A percentile compares a stretch with the other conserved stretches of the same genome.
Evolutionary conservation across 179 eudicot species (phyloP).

Genomic region (Carnegiea gigantea): DNA sequence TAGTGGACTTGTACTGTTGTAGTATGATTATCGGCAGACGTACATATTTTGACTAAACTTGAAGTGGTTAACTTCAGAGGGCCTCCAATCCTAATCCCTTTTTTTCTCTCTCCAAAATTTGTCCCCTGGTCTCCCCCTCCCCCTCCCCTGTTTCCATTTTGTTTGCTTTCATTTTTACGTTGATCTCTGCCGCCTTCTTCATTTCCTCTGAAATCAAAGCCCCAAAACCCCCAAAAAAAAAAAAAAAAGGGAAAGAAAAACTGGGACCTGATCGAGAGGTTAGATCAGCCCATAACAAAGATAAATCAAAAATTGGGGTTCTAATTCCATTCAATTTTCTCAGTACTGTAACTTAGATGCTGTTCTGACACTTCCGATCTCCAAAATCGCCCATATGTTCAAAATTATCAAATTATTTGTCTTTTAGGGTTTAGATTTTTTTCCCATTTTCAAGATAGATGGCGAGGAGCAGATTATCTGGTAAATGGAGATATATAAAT

Average conservation of each 20-base stretch:
- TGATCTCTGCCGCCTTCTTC: background rate
- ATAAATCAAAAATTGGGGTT: background rate
- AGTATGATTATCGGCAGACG: background rate
- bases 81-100: background rate
- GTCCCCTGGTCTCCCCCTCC: no score
- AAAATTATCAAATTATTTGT: background rate
- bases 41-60: no score
- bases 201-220: background rate
- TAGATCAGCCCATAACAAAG: background rate
- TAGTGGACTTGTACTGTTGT: background rate
- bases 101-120: background rate
- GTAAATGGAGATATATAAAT: conserved; percentile 63
- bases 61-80: no score
- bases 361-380: conserved; percentile 1
- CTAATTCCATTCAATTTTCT: background rate
- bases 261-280: background rate
- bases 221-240: background rate
- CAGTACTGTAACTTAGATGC: background rate
- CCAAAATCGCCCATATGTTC: background rate
- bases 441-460: conserved; percentile 25
- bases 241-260: background rate
- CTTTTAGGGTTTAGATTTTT: conserved; percentile 16
- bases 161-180: background rate
- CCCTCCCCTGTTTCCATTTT: background rate
- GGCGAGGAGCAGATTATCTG: conserved; percentile 82